Evolutionary conservation across 106 monocot genomes (phyloP), one percentile per base, ranked within the genome.

Genomic region (Allium fistulosum): DNA sequence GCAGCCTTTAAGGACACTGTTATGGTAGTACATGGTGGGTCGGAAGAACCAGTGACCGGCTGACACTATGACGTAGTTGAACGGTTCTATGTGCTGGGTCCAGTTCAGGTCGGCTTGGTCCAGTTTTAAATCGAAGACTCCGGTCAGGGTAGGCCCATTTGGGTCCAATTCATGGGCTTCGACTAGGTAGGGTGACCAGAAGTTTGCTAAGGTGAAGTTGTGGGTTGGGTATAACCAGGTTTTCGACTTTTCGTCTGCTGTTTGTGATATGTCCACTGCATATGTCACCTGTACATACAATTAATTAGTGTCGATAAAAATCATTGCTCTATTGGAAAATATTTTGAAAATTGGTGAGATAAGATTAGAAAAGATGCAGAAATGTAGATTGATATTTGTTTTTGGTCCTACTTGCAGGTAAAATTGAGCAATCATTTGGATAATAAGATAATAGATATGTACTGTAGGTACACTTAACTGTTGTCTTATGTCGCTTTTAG

Each of bases 101-200:
- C 80, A 80, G 18, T 56, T 57, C 12, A n/a, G 9, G 70, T 80
- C 80, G 11, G 71, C 53, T 50, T 61, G 71, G 57, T 80, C 80
- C 17, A 80, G 71, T 51, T 67, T n/a, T 51, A 80, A 46, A 16
- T 80, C 27, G 66, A 51, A 75, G 37, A 60, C 51, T 9, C 48
- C 61, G 15, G n/a, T 57, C 11, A 13, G 17, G 4, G 11, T 46
- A 7, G 64, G 61, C 2, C 61, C 52, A 4, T 27, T 60, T 4
- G 69, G 62, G 46, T 46, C 59, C 14, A 17, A 45, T 57, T 47
- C 67, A 4, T 28, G 15, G 49, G 49, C 66, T 51, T 15, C 59
- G 0, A 80, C 56, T 55, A 71, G 61, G 51, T 66, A 80, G 1
- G 80, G 80, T 0, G 80, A 71, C 80, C 80, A 80, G 71, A 75